phyloP scores from a whole-genome alignment of 179 eudicot genomes.

The Silene vulgaris region DNA sequence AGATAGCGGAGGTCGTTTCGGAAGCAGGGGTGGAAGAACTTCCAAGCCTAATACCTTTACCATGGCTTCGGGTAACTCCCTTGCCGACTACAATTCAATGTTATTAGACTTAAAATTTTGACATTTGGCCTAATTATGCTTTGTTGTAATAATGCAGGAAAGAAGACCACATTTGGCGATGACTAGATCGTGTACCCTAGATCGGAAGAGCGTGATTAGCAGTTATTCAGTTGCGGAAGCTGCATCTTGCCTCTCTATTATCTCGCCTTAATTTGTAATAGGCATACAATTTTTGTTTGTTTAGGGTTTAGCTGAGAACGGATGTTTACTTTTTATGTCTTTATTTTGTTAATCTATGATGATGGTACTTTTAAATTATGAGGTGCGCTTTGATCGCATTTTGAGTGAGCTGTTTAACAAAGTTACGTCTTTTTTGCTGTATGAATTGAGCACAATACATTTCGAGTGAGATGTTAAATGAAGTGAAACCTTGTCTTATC shows the following conservation, averaged over 20 bases:
- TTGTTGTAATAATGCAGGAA: slow-evolving; percentile 8
- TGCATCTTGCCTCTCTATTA: not conserved
- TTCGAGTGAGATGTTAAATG: too few relatives aligned
- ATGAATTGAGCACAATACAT: not conserved
- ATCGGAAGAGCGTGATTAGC: not conserved
- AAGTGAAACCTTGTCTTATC: too few relatives aligned
- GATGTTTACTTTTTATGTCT: not conserved
- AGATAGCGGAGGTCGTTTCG: not conserved
- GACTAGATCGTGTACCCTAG: not conserved
- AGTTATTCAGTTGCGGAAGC: not conserved
- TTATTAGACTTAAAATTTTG: too few relatives aligned
- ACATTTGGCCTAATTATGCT: not conserved
- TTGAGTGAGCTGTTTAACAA: not conserved
- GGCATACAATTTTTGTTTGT: not conserved
- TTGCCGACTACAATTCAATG: not conserved
- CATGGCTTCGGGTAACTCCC: not conserved
- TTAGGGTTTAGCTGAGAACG: not conserved
- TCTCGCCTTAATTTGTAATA: not conserved
- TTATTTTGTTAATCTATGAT: not conserved
- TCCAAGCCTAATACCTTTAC: not conserved
- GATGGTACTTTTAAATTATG: not conserved
- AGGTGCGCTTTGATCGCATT: not conserved
- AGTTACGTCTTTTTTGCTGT: not conserved
- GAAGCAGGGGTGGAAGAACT: not conserved
- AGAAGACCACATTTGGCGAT: slow-evolving; percentile 15